Evolutionary conservation across 345 rosid genomes (phyloP), one percentile per base, ranked within the genome.

Genomic region (Gossypioides kirkii): DNA sequence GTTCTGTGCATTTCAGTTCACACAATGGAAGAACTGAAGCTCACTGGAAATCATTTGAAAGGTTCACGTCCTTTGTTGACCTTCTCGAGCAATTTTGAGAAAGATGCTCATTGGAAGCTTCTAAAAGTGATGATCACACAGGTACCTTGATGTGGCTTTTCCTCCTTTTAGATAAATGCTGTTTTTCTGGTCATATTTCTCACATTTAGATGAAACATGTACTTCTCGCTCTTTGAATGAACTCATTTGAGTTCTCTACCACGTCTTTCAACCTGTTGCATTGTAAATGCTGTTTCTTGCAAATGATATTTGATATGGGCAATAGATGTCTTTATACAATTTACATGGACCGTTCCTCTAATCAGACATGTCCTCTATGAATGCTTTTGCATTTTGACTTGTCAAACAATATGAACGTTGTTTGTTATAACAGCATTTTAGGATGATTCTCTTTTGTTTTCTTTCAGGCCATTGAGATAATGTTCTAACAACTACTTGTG

Each of bases 21-120:
- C 81, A 90, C 97, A 10, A 93, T 95, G 98, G 98, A 91, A 80
- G 97, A 92, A 84, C 76, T 95, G 74, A 95, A 93, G 84, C 96
- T 95, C 26, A 95, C 99, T 41, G 98, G 99, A 73, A 92, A 95
- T 63, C 98, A 95, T 84, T 83, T 95, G 76, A 87, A 81, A 82
- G 97, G 91, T 5, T 95, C 99, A 4, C 86, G 98, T 0, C 98
- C 98, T 32, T 67, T 92, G 60, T 75, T 95, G 86, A 89, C 97
- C 14, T 91, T 95, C 81, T 90, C 99, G 0, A 72, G 87, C 70
- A 95, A 92, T 77, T 95, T 95, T 58, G 96, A 87, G 53, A 92
- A 91, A 69, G 88, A 89, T 81, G 85, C 82, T 7, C 98, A 91
- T 78, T 95, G 97, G 97, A 92, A 87, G 74, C 98, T 92, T 76